Evolutionary conservation across 1,284 basidiomycete genomes (phyloP), one percentile per base, ranked within the genome.

Genomic region (Psilocybe mexicana): DNA sequence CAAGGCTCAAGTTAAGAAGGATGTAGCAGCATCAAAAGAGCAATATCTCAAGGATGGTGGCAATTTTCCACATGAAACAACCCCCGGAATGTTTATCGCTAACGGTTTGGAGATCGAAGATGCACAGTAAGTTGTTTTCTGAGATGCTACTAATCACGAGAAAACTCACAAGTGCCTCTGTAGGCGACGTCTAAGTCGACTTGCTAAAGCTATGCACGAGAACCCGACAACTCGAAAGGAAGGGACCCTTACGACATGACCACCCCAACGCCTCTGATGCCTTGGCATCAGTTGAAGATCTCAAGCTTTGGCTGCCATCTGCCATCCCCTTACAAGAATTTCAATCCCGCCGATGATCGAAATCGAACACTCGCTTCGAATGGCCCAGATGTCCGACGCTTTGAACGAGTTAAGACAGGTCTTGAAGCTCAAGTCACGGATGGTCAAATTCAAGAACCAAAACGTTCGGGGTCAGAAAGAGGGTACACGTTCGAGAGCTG

Each of bases 361-460:
- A 1, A 63, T 55, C 3, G 60, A 63, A 35, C 33, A 49, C 3
- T 42, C 24, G 18, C 43, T 59, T 10, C 54, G 60, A 1, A 25
- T 25, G n/a, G 60, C 52, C 6, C 60, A 58, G 26, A 55, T 55
- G 43, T 11, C 12, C 14, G 52, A 57, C 14, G 42, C 56, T 2
- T 42, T 59, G 3, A 24, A 52, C 30, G 36, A n/a, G 11, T 24
- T 63, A 14, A 53, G 59, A 2, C 55, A 57, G 10, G 59, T 55
- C 18, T 47, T 63, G 6, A 54, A 47, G 25, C 26, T 63, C 42
- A 63, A 63, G 42, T 47, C 26, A 12, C 52, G 60, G 0, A 55
- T 63, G 48, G 36, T 59, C 2, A 7, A 46, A 2, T 63, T 60
- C 57, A 63, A 63, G 40, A 58, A 61, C 25, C 55, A 60, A 42